Base-by-base conservation (phyloP, 2,329 filamentous ascomycete genomes). In the Lachnellula suecica region DNA sequence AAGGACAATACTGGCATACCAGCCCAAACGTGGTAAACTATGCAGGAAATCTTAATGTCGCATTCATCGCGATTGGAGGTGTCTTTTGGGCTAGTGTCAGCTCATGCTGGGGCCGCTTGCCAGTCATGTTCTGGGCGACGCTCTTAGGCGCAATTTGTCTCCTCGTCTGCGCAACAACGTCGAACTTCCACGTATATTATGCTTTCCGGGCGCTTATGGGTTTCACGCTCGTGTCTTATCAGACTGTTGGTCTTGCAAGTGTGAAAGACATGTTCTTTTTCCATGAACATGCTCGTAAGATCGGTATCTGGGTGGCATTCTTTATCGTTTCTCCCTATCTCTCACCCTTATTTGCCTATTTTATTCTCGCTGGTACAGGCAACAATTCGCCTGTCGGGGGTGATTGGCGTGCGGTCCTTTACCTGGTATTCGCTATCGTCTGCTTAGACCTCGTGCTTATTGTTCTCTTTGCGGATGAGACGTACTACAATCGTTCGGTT, bases 191-290 rank as follows among this genome's bases (percentile, higher is more conserved):
- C 2, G 53, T 47, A 15, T 67, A 64, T 47, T 66, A 61, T 40
- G 74, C 53, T 70, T 43, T 58, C 47, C 48, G 52, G 22, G 53
- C 52, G 25, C 37, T 60, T 40, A 60, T 50, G 47, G 56, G 48
- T 11, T 47, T 59, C 40, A 49, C 49, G 38, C 51, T 60, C 23
- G 61, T 53, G 15, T 50, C 73, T 7, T 63, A 66, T 7, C 74
- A 77, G 52, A 72, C 69, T 4, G 70, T 71, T 15, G 76, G 75
- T 9, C 68, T 82, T 47, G 76, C 78, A 58, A 77, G 77, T 60
- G 76, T 81, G 62, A 76, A 81, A 49, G 81, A 84, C 63, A 72
- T 82, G 52, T 84, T 81, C 69, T 83, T 81, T 69, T 81, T 82
- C 65, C 81, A 84, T 58, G 74, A 83, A 55, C 70, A 77, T 31